Conservation (phyloP, 2,329 filamentous ascomycete genomes). For the Aureobasidium sp. region DNA sequence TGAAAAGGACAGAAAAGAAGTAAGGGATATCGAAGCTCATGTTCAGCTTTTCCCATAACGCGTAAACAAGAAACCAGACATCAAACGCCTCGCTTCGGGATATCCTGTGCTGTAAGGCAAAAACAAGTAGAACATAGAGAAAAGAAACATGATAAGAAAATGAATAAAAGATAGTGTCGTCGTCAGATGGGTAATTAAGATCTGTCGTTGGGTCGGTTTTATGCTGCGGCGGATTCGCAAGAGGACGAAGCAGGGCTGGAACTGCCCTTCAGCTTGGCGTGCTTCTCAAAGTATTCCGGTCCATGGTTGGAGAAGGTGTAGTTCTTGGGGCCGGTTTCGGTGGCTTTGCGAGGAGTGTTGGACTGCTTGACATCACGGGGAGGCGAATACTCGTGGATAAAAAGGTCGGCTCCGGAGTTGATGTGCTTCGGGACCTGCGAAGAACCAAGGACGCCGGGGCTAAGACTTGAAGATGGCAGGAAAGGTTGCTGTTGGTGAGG, state of each 20-base stretch:
- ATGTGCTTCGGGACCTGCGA: constrained; percentile 23
- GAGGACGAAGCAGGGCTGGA: constrained; percentile 9
- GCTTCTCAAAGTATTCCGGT: constrained; percentile 33
- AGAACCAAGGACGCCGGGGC: constrained; percentile 11
- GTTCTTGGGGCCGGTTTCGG: constrained; percentile 29
- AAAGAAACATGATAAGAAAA: background rate
- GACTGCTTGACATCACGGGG: constrained; percentile 30
- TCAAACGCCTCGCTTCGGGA: constrained; percentile 10
- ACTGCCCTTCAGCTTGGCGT: constrained; percentile 11
- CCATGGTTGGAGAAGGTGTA: constrained; percentile 41
- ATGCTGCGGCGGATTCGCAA: constrained; percentile 3
- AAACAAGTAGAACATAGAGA: background rate
- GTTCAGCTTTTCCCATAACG: background rate
- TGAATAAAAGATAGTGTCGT: constrained; percentile 2
- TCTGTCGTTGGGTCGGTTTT: background rate
- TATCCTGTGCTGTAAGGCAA: constrained; percentile 5
- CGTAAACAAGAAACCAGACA: background rate
- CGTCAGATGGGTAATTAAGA: constrained; percentile 2
- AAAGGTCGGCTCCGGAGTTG: constrained; percentile 25
- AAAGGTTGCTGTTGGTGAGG: constrained; percentile 14
- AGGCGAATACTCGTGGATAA: constrained; percentile 41
- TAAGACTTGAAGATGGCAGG: constrained; percentile 12
- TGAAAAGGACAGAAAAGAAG: background rate
- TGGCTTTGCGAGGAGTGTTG: constrained; percentile 21
- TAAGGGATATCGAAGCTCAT: background rate